A percentile compares a stretch with the other conserved stretches of the same genome.
phyloP scores from a whole-genome alignment of 169 alveolate genomes.

The Plasmodium knowlesi region DNA sequence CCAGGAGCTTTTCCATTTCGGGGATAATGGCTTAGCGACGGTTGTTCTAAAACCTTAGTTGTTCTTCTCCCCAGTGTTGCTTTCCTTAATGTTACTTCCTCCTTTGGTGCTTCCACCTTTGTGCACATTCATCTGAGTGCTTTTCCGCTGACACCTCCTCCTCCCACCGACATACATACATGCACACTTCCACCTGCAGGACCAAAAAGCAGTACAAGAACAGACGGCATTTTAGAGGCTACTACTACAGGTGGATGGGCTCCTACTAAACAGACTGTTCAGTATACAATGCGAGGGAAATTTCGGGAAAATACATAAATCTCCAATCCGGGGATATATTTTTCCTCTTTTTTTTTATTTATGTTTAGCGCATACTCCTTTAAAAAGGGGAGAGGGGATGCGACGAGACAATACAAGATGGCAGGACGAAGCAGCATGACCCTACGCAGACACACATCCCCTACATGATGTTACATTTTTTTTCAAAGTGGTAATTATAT shows the following conservation, averaged over 20 bases:
- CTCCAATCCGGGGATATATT: not conserved
- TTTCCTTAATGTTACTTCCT: too few species aligned
- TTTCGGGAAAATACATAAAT: not conserved
- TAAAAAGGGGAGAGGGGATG: not conserved
- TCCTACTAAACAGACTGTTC: constrained; percentile 27
- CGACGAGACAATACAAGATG: too few species aligned
- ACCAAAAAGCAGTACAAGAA: constrained; percentile 68
- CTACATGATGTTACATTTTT: not conserved
- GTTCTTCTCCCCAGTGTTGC: too few species aligned
- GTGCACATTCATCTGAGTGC: not conserved
- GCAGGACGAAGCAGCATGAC: not conserved
- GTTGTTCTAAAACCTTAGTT: not conserved
- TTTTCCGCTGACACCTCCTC: not conserved
- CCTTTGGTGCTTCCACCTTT: too few species aligned
- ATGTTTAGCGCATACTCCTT: not conserved
- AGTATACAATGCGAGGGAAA: not conserved
- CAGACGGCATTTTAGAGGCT: constrained; percentile 68
- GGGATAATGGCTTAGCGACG: not conserved
- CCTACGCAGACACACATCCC: not conserved
- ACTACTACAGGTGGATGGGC: constrained; percentile 72
- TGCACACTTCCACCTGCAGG: not conserved
- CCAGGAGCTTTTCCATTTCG: not conserved
- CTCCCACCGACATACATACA: too few species aligned
- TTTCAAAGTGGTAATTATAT: not conserved
- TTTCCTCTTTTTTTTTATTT: too few species aligned